These are phyloP conservation scores for Protomyces inouyei DNA, from an alignment of 1,139 yeast species.

Conservation along the genomic window DNA sequence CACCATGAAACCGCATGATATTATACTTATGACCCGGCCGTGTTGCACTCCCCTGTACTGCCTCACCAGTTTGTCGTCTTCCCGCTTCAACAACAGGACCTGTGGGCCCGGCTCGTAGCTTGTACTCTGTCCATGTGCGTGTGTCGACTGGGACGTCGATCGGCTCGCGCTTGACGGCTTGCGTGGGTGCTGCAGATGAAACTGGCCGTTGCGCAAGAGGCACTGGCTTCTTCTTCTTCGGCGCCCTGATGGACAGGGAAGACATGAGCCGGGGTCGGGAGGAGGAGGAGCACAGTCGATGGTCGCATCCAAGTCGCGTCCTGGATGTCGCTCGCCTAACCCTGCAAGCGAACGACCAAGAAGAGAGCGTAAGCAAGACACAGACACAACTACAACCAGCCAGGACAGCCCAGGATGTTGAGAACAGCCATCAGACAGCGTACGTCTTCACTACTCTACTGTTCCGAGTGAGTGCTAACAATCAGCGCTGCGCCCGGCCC, in stretches of 20 bases:
- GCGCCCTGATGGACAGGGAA: slow-evolving; percentile 21
- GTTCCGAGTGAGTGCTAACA: neutral
- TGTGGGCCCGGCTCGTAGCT: slow-evolving; percentile 62
- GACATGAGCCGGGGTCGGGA: slow-evolving; percentile 1
- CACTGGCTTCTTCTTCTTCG: slow-evolving; percentile 9
- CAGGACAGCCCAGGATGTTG: neutral
- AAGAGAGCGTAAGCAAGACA: no score
- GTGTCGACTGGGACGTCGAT: slow-evolving; percentile 17
- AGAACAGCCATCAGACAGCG: neutral
- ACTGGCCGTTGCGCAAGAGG: neutral
- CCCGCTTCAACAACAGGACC: slow-evolving; percentile 57
- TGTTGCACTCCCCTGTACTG: neutral
- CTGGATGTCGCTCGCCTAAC: neutral
- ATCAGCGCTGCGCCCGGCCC: slow-evolving; percentile 4
- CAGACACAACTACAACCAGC: no score
- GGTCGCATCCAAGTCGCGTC: neutral
- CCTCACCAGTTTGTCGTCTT: neutral
- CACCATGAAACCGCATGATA: slow-evolving; percentile 72
- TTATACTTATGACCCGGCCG: slow-evolving; percentile 62
- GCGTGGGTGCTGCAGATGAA: neutral
- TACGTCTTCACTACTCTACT: neutral
- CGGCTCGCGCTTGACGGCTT: slow-evolving; percentile 19
- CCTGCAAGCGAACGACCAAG: neutral
- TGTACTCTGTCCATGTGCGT: slow-evolving; percentile 51
- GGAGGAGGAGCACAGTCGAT: neutral